These are phyloP conservation scores for Quercus agrifolia DNA, from an alignment of 306 rosid genomes.

Conservation along the genomic window DNA sequence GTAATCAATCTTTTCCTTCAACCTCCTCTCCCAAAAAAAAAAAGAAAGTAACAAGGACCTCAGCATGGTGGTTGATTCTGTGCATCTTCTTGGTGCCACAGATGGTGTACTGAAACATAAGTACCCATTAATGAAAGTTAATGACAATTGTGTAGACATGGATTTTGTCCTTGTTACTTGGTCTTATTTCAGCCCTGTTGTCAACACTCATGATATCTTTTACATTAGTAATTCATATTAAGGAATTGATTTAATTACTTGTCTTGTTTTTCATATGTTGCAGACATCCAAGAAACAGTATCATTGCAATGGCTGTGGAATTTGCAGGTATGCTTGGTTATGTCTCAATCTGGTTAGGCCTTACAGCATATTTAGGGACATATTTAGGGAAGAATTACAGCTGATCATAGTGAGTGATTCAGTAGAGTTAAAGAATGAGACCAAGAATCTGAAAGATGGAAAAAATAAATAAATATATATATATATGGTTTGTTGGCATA, in stretches of 20 bases:
- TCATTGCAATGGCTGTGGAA: slow-evolving; percentile 86
- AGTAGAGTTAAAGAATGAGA: no score
- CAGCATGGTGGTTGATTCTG: background rate
- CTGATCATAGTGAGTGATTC: background rate
- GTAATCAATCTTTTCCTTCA: background rate
- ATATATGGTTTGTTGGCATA: no score
- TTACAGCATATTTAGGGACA: background rate
- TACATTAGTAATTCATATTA: background rate
- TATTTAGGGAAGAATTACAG: background rate
- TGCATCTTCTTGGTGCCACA: background rate
- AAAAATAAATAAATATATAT: accelerated
- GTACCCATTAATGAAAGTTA: background rate
- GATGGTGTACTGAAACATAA: background rate
- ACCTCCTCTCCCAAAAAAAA: background rate
- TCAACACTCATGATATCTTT: background rate
- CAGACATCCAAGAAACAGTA: slow-evolving; percentile 80
- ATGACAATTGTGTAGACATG: background rate
- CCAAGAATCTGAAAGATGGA: no score
- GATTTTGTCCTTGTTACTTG: background rate
- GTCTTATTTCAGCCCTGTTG: background rate
- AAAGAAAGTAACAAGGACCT: background rate
- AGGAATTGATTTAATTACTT: background rate
- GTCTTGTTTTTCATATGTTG: background rate
- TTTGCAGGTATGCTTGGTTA: slow-evolving; percentile 63
- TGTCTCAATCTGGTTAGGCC: background rate